phyloP scores from a whole-genome alignment of 345 rosid species.

The Eutrema japonicum region DNA sequence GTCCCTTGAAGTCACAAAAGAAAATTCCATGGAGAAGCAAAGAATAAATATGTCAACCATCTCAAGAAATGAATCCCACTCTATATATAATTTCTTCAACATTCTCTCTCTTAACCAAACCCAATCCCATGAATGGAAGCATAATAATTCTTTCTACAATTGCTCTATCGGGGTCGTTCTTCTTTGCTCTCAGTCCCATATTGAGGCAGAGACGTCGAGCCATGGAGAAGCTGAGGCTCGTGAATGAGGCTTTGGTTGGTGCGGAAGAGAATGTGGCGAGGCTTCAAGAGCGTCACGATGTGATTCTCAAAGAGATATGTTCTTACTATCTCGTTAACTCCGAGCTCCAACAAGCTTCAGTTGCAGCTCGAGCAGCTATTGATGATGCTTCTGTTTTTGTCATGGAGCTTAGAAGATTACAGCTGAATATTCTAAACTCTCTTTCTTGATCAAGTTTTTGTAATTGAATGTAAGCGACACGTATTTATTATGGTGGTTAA shows the following conservation, averaged over 20 bases:
- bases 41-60: slow-evolving; percentile 26
- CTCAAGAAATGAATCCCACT: slow-evolving; percentile 31
- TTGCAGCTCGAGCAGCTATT: slow-evolving; percentile 53
- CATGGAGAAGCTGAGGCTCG: slow-evolving; percentile 52
- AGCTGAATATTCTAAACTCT: slow-evolving; percentile 51
- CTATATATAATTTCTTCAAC: slow-evolving; percentile 7
- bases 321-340: slow-evolving; percentile 54
- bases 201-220: slow-evolving; percentile 49
- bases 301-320: slow-evolving; percentile 50
- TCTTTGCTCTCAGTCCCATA: slow-evolving; percentile 44
- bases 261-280: slow-evolving; percentile 60
- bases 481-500: neutral
- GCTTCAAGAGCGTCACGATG: slow-evolving; percentile 63
- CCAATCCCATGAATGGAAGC: slow-evolving; percentile 29
- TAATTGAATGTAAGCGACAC: slow-evolving; percentile 2
- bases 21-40: slow-evolving; percentile 37
- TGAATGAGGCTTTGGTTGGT: slow-evolving; percentile 53
- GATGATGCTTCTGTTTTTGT: slow-evolving; percentile 55
- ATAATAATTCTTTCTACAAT: slow-evolving; percentile 43
- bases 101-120: slow-evolving; percentile 16
- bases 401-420: slow-evolving; percentile 53
- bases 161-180: slow-evolving; percentile 55
- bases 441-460: slow-evolving; percentile 38
- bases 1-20: slow-evolving; percentile 29
- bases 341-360: slow-evolving; percentile 55